These are phyloP conservation scores for Elsinoe arachidis DNA, from an alignment of 2,329 filamentous ascomycete genomes.

Conservation along the genomic window DNA sequence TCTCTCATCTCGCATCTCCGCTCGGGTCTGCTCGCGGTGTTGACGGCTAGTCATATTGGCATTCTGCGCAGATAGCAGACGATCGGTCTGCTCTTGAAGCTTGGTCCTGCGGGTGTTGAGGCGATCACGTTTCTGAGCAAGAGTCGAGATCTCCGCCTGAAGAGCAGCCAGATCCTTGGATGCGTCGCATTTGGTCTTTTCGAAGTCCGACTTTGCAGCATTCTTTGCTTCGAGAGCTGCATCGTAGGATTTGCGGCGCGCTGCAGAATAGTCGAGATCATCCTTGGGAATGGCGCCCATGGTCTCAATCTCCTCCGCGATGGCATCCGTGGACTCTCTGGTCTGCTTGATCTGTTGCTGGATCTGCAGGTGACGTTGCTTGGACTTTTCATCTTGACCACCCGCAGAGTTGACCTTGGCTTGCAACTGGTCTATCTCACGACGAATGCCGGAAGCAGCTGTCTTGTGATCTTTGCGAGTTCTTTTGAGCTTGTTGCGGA, in stretches of 20 bases:
- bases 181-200: constrained; percentile 52
- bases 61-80: constrained; percentile 61
- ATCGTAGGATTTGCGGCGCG: constrained; percentile 50
- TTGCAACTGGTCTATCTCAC: constrained; percentile 63
- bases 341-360: constrained; percentile 64
- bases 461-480: constrained; percentile 67
- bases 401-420: constrained; percentile 58
- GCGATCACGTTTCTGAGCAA: constrained; percentile 63
- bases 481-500: constrained; percentile 59
- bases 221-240: constrained; percentile 45
- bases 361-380: constrained; percentile 67
- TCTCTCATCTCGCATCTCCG: constrained; percentile 22
- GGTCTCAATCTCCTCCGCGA: constrained; percentile 54
- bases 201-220: constrained; percentile 47
- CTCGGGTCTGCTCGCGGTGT: constrained; percentile 26
- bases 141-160: constrained; percentile 54
- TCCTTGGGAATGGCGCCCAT: constrained; percentile 57
- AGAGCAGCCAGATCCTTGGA: constrained; percentile 56
- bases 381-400: constrained; percentile 65
- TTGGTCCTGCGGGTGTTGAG: constrained; percentile 62
- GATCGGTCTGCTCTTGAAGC: constrained; percentile 62
- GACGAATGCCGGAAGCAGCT: constrained; percentile 57
- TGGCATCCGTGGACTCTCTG: constrained; percentile 50
- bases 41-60: constrained; percentile 32
- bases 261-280: constrained; percentile 49